Evolutionary conservation across 2,329 filamentous ascomycete species (phyloP).

Genomic region (Stagonosporopsis tanaceti): DNA sequence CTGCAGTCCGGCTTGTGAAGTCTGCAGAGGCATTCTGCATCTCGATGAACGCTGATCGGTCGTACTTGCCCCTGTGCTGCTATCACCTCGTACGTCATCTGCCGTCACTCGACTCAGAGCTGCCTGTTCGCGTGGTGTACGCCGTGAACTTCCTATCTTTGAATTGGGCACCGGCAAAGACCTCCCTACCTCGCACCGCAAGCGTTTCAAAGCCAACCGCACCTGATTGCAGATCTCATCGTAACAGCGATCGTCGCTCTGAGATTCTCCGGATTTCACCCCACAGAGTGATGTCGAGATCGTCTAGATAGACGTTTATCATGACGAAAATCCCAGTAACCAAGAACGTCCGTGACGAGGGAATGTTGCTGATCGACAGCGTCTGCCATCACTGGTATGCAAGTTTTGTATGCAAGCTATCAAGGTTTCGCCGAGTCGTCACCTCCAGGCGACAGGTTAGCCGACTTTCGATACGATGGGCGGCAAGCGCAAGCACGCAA

Average conservation of each 20-base stretch:
- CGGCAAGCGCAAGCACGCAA: slow-evolving; percentile 5
- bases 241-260: background rate
- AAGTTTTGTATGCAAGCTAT: background rate
- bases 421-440: slow-evolving; percentile 2
- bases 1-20: background rate
- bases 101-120: too few species aligned
- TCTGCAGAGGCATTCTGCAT: background rate
- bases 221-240: slow-evolving; percentile 16
- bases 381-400: slow-evolving; percentile 12
- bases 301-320: slow-evolving; percentile 2
- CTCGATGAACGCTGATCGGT: background rate
- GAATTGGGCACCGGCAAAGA: background rate
- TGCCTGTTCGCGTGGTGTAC: background rate
- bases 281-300: slow-evolving; percentile 10
- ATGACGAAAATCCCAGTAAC: slow-evolving; percentile 5
- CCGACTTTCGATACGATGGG: background rate
- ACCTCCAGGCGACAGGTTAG: slow-evolving; percentile 1
- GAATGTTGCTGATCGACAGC: slow-evolving; percentile 9
- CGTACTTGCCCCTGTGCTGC: background rate
- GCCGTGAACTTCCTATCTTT: slow-evolving; percentile 1
- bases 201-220: slow-evolving; percentile 9
- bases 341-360: background rate
- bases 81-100: slow-evolving; percentile 6
- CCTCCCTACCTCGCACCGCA: slow-evolving; percentile 6
- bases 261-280: slow-evolving; percentile 10